These are phyloP conservation scores for Dioscorea dumetorum DNA, from an alignment of 106 monocot genomes.

Conservation along the genomic window DNA sequence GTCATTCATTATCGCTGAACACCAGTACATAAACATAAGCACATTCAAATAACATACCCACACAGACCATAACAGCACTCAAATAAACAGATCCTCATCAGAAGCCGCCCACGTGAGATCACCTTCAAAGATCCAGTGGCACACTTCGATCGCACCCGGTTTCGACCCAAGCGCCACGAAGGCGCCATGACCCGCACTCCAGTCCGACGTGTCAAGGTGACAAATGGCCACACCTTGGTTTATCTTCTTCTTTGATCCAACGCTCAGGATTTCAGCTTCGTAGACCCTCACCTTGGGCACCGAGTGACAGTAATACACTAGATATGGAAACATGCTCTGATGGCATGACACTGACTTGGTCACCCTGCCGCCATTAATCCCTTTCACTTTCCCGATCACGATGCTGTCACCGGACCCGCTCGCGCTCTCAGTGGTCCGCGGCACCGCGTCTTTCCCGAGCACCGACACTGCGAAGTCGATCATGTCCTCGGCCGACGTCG, in stretches of 20 bases:
- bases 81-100: slow-evolving; percentile 17
- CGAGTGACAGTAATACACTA: slow-evolving; percentile 88
- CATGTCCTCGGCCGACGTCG: slow-evolving; percentile 71
- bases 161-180: slow-evolving; percentile 67
- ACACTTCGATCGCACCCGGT: slow-evolving; percentile 91
- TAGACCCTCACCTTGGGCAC: slow-evolving; percentile 84
- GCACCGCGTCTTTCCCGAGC: slow-evolving; percentile 55
- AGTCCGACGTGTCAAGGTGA: slow-evolving; percentile 89
- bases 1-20: too few relatives aligned
- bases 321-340: slow-evolving; percentile 90
- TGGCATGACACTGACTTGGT: slow-evolving; percentile 83
- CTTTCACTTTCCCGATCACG: slow-evolving; percentile 45
- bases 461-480: slow-evolving; percentile 72
- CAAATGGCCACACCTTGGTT: slow-evolving; percentile 87
- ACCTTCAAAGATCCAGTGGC: slow-evolving; percentile 95
- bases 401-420: slow-evolving; percentile 35
- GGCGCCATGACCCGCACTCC: slow-evolving; percentile 80
- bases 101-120: slow-evolving; percentile 89
- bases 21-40: too few relatives aligned
- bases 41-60: too few relatives aligned
- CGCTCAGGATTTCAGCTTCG: slow-evolving; percentile 62
- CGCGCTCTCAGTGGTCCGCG: slow-evolving; percentile 39
- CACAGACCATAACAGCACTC: too few relatives aligned
- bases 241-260: slow-evolving; percentile 34
- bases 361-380: slow-evolving; percentile 59